Evolutionary conservation across 352 stramenopile genomes (phyloP), one percentile per base, ranked within the genome.

Genomic region (Phytophthora citricola): DNA sequence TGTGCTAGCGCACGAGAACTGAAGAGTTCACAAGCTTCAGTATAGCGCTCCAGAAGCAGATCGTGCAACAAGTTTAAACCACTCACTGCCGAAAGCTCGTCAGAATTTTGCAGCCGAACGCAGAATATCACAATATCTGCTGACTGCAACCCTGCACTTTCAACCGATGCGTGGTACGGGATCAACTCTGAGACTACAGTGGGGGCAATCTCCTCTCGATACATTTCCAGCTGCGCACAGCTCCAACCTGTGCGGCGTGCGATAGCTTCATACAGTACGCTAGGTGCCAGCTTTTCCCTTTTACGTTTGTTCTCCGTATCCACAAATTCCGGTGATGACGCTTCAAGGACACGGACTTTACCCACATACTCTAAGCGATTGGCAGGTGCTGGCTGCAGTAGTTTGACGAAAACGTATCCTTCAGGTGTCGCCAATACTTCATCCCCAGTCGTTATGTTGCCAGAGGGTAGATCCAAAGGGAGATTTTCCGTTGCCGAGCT

Each of bases 151-250:
- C 50, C 51, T 36, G 67, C 69, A 5, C 31, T 56, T 22, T 66
- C 39, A 34, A 51, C 43, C 24, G 66, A 66, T 29, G 53, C 24
- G 17, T 69, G 70, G 59, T 73, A 87, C 17, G 60, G 59, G 12
- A 94, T 79, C 10, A 75, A 71, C 4, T 69, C 69, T 0, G 82
- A 91, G 47, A 83, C 60, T 45, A 89, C 48, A 10, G 71, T 86
- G 10, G 86, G 86, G 15, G 86, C 81, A 47, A 91, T 92, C 46
- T 94, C 86, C 53, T 94, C 86, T 61, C 86, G 85, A 58, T 83
- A 87, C 73, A 93, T 81, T 20, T 76, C 44, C 41, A 93, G 43
- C 20, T 91, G 76, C 38, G 69, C 66, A 34, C 73, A 81, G 5
- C 47, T 63, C 58, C 79, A 91, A 5, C 58, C 58, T 9, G 85